Evolutionary conservation across 2,329 filamentous ascomycete species (phyloP).

Genomic region (Tricladium varicosporioides): DNA sequence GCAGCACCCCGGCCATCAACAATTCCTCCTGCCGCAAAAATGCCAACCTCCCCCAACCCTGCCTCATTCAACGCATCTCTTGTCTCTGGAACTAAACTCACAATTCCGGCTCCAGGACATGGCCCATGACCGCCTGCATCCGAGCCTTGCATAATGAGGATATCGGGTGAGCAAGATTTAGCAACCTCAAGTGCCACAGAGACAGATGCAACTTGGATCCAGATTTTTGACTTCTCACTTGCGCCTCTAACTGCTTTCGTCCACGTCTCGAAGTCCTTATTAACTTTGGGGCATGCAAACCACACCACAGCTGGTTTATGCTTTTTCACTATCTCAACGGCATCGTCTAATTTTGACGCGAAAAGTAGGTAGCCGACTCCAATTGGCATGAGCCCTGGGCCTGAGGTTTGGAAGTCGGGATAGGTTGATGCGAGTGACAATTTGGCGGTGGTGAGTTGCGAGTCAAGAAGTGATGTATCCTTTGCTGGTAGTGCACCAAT

Average conservation of each 20-base stretch:
- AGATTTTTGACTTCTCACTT: constrained; percentile 21
- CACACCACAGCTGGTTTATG: constrained; percentile 2
- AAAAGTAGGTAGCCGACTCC: constrained; percentile 42
- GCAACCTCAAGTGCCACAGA: constrained; percentile 20
- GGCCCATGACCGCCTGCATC: constrained; percentile 35
- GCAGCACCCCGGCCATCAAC: constrained; percentile 32
- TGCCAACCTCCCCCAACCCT: constrained; percentile 14
- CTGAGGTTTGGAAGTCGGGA: constrained; percentile 3
- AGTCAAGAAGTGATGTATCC: constrained; percentile 37
- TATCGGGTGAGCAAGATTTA: constrained; percentile 19
- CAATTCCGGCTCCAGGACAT: constrained; percentile 22
- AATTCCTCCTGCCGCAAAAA: constrained; percentile 35
- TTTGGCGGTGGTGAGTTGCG: constrained; percentile 26
- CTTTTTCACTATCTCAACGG: neutral
- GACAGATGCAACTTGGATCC: constrained; percentile 29
- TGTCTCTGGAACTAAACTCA: constrained; percentile 31
- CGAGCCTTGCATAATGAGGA: constrained; percentile 31
- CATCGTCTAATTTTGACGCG: constrained; percentile 2
- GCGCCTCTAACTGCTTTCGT: constrained; percentile 3
- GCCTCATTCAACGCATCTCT: constrained; percentile 21
- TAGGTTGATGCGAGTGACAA: neutral
- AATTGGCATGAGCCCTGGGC: constrained; percentile 36
- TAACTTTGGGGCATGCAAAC: neutral
- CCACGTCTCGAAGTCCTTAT: constrained; percentile 16
- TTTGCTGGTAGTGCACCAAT: constrained; percentile 30